Base-by-base conservation (phyloP, 139 green algal species). In the Edaphochlamys debaryana region DNA sequence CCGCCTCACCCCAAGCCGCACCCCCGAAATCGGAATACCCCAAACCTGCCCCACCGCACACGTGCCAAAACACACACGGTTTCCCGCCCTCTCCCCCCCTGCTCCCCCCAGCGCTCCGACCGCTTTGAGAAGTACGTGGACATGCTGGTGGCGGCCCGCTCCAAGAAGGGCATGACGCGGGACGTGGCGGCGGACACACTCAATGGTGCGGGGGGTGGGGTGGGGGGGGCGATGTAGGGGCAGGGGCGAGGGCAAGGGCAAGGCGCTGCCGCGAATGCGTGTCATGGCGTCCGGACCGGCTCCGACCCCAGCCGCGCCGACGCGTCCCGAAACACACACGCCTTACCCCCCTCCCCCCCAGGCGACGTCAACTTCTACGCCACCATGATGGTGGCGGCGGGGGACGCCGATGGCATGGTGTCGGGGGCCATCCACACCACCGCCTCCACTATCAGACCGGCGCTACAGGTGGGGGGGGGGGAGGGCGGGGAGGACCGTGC, bases 351-450 rank as follows among this genome's bases (percentile, higher is more conserved):
- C 22, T 48, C 36, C 42, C 63, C 1, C 19, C 34, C 69, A 63
- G 64, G 42, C 45, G 92, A 95, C 68, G 69, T 87, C 66, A 95
- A 94, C 86, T 88, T 88, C 64, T 95, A 90, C 84, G 95, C 89
- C 79, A 96, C 92, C 4, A 93, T 98, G 87, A 97, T 97, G 93
- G 90, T 98, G 36, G 71, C 64, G 1, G 62, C 71, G 20, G 96
- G 96, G 2, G 93, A 97, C 66, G 94, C 92, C 22, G 94, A 96
- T 84, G 95, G 96, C 76, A 98, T 98, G 95, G 96, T 98, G 29
- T 93, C 82, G 0, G 95, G 95, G 13, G 93, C 95, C 19, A 89
- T 87, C 3, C 94, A 96, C 89, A 98, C 96, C 45, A 98, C 95
- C n/a, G 96, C 96, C 27, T 90, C 91, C 70, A 98, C 95, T 32